Percentiles rank a stretch among this genome's conserved stretches.
Conservation (phyloP, 306 rosid genomes). For the Hippophae tibetana region DNA sequence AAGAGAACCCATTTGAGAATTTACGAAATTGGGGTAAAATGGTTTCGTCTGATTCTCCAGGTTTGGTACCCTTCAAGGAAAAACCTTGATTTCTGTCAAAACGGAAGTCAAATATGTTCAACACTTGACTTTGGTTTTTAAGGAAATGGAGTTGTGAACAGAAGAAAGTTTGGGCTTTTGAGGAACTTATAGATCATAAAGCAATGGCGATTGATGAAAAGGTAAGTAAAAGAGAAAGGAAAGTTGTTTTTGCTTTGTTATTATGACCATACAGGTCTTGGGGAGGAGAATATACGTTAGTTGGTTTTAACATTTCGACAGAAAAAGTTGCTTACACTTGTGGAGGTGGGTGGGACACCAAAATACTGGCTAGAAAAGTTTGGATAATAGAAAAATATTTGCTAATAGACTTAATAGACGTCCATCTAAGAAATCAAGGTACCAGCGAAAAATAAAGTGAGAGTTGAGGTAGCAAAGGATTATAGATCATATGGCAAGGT, state of each 20-base stretch:
- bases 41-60: conserved; percentile 8
- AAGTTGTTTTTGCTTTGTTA: conserved; percentile 24
- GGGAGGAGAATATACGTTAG: conserved; percentile 19
- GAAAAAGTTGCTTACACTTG: conserved; percentile 25
- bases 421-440: conserved; percentile 11
- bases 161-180: conserved; percentile 19
- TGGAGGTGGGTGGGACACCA: conserved; percentile 19
- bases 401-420: background rate
- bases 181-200: conserved; percentile 17
- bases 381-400: conserved; percentile 3
- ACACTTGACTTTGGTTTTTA: conserved; percentile 1
- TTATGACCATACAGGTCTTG: conserved; percentile 21
- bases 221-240: conserved; percentile 24
- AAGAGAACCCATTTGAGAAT: conserved; percentile 48
- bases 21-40: background rate
- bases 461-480: conserved; percentile 4
- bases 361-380: background rate
- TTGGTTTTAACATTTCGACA: conserved; percentile 24
- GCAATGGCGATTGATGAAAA: conserved; percentile 20
- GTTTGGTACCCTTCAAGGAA: background rate
- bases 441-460: background rate
- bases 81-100: conserved; percentile 7
- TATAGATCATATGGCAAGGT: conserved; percentile 18
- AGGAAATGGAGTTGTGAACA: conserved; percentile 11
- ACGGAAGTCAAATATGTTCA: conserved; percentile 4